A percentile compares a stretch with the other conserved stretches of the same genome.
phyloP scores from a whole-genome alignment of 2,329 filamentous ascomycete genomes.

The Fusarium neocosmosporiellum region DNA sequence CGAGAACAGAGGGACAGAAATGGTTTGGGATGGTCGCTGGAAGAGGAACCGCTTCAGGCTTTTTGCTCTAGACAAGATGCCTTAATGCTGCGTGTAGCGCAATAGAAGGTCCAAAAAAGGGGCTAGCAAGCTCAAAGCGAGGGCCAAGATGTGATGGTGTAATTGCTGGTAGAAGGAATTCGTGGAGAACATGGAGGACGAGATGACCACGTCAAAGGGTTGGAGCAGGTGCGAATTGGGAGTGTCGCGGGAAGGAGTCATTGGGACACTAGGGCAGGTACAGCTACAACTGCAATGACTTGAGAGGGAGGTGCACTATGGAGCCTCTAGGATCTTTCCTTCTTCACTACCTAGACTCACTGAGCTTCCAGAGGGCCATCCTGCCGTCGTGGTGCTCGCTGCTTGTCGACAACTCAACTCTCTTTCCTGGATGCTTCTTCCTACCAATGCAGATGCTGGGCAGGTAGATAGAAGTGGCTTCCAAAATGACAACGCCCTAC shows the following conservation, averaged over 20 bases:
- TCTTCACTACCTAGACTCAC: neutral
- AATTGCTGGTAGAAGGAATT: neutral
- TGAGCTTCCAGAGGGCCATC: neutral
- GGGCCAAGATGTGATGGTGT: constrained; percentile 29
- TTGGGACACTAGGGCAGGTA: too few relatives aligned
- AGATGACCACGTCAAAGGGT: neutral
- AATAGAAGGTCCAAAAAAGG: constrained; percentile 44
- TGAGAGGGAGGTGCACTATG: neutral
- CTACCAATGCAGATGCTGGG: neutral
- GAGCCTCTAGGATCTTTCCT: neutral
- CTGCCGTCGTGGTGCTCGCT: neutral
- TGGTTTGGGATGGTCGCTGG: constrained; percentile 23
- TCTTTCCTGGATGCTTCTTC: neutral
- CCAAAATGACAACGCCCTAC: neutral
- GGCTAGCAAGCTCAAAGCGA: constrained; percentile 24
- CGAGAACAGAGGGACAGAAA: neutral
- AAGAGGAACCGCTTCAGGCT: constrained; percentile 24
- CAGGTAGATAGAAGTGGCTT: neutral
- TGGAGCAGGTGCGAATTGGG: neutral
- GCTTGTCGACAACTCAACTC: neutral
- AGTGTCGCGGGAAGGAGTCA: neutral
- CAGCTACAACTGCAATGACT: neutral
- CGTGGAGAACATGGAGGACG: neutral
- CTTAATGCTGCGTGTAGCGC: constrained; percentile 43
- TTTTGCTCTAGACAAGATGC: constrained; percentile 35